Base-by-base conservation (phyloP, 1,284 basidiomycete genomes). In the Ganoderma sinense region DNA sequence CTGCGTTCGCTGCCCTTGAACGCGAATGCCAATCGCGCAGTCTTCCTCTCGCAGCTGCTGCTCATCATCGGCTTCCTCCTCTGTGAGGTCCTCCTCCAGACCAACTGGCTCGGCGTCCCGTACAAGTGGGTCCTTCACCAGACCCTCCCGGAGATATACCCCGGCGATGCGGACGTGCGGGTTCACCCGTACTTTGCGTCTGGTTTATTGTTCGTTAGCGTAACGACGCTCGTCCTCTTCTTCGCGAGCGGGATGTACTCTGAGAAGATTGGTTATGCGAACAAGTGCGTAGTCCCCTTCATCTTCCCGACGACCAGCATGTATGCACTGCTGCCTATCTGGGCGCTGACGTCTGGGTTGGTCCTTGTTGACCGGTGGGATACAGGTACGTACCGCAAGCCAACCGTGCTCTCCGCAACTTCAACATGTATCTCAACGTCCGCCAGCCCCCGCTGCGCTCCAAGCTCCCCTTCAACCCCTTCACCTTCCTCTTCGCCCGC, bases 381-480 rank as follows among this genome's bases (percentile, higher is more conserved):
- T 64, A 53, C 78, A 97, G 96, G 84, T 99, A 99, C 78, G 95
- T 99, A 23, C 97, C 96, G 0, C 97, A 99, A 76, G 96, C 97
- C 13, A 99, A 99, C 81, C 90, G 93, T 56, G 91, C 97, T 0
- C 84, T 99, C 39, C 89, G 97, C 33, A 94, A 91, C 33, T 94
- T 98, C 81, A 99, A 99, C 82, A 97, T 99, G 91, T 96, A 97
- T 78, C 88, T 99, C 75, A 99, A 99, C 83, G 94, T 97, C 76
- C 92, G 95, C 64, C 91, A 91, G 74, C 91, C 91, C 1, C 89
- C 94, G 0, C 80, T 92, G 3, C 85, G 83, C 71, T 89, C 84
- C 65, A 90, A 84, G 69, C 83, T 92, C 65, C 84, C 85, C 58
- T 85, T 89, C 81, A 91, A 91, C 76, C 91, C 91, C 7, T 82